These are phyloP conservation scores for Turnera subulata DNA, from an alignment of 345 rosid species.

Conservation along the genomic window DNA sequence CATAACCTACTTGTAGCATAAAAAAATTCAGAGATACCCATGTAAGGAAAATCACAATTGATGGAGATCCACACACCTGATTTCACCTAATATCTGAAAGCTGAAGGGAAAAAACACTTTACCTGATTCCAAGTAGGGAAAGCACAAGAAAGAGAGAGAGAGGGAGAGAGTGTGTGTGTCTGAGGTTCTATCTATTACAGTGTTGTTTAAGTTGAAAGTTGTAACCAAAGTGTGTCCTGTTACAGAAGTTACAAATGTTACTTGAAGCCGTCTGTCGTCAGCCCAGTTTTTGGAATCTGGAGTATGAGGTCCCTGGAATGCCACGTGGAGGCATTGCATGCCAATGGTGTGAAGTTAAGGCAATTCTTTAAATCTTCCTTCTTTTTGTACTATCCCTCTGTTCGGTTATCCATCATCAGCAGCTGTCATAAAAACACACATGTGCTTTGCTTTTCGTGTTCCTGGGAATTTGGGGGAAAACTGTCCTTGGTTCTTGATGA, in stretches of 20 bases:
- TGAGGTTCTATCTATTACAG: no score
- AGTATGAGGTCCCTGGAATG: conserved; percentile 35
- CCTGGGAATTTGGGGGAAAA: no score
- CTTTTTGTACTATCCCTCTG: no score
- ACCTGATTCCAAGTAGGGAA: no score
- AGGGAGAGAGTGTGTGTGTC: background rate
- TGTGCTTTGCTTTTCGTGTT: no score
- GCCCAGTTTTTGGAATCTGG: conserved; percentile 27
- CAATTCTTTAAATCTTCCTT: no score
- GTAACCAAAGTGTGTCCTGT: conserved; percentile 10
- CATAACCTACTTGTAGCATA: background rate
- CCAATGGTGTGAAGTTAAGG: background rate
- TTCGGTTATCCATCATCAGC: no score
- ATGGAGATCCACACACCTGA: conserved; percentile 27
- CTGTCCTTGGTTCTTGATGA: no score
- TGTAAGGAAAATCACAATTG: conserved; percentile 8
- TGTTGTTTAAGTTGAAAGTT: background rate
- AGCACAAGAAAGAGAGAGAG: background rate
- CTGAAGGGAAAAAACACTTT: background rate
- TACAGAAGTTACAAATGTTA: conserved; percentile 5
- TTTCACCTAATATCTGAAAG: conserved; percentile 29
- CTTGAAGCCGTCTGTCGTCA: no score
- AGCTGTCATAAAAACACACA: no score
- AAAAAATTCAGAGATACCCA: conserved; percentile 22
- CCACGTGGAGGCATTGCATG: conserved; percentile 40